A percentile compares a stretch with the other conserved stretches of the same genome.
Conservation (phyloP, 768 basidiomycete species). For the Pulveroboletus sp. region DNA sequence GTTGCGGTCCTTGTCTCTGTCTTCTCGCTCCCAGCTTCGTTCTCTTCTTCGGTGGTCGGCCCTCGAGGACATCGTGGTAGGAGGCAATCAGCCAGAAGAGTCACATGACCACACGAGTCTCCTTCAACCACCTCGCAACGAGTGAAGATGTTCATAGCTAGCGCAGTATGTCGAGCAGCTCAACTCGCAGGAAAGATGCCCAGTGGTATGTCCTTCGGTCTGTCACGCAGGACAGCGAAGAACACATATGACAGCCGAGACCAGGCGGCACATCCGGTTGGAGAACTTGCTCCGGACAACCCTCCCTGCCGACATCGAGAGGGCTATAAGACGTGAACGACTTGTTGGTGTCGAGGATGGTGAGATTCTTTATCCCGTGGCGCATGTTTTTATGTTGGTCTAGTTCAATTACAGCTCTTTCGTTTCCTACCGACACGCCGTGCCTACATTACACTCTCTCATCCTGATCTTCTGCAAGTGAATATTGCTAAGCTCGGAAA, state of each 20-base stretch:
- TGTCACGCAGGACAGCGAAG: neutral
- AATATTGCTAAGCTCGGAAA: constrained; percentile 41
- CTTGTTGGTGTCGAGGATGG: constrained; percentile 44
- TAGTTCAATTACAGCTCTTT: constrained; percentile 58
- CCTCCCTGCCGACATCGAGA: constrained; percentile 51
- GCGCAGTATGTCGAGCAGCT: constrained; percentile 19
- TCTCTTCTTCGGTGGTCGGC: constrained; percentile 53
- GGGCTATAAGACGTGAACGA: constrained; percentile 37
- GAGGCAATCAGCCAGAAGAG: constrained; percentile 19
- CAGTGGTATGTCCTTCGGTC: constrained; percentile 11
- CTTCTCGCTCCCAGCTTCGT: constrained; percentile 56
- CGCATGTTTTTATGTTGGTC: constrained; percentile 7
- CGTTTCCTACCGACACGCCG: constrained; percentile 56
- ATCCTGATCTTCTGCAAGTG: constrained; percentile 39
- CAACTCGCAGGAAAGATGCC: constrained; percentile 5
- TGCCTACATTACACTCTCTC: constrained; percentile 53
- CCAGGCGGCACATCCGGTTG: constrained; percentile 42
- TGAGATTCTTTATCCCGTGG: constrained; percentile 8
- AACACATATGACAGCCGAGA: constrained; percentile 14
- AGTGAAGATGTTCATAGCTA: constrained; percentile 16
- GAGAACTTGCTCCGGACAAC: constrained; percentile 47
- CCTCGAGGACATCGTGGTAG: constrained; percentile 53
- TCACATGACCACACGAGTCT: constrained; percentile 25
- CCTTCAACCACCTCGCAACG: too few species aligned
- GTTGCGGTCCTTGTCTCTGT: constrained; percentile 24